Conservation (phyloP, 192 early-diverging fungal species). For the Phlyctochytrium planicorne region DNA sequence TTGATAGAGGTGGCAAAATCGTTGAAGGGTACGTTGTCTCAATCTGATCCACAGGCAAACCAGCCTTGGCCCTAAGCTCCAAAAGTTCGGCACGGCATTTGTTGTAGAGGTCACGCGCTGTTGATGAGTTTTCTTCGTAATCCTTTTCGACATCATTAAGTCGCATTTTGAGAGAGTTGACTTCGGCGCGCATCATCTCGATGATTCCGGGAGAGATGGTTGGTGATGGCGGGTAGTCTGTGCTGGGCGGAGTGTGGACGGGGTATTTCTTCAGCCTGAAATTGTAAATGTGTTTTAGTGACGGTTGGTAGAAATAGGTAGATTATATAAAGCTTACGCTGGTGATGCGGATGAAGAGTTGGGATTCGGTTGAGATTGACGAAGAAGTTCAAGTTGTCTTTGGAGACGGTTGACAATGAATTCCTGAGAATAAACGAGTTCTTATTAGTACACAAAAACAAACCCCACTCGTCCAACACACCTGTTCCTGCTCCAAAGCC, state of each 20-base stretch:
- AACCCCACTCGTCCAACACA: constrained; percentile 65
- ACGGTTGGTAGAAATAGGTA: neutral
- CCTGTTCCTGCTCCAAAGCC: constrained; percentile 79
- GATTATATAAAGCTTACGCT: constrained; percentile 9
- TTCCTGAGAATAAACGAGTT: constrained; percentile 60
- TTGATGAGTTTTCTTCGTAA: constrained; percentile 22
- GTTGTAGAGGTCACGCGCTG: constrained; percentile 26
- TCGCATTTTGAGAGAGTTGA: constrained; percentile 31
- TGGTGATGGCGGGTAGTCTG: constrained; percentile 27
- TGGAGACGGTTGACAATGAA: constrained; percentile 87
- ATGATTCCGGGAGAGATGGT: constrained; percentile 25
- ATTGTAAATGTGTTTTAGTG: constrained; percentile 9
- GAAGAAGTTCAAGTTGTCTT: constrained; percentile 69
- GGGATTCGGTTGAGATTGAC: constrained; percentile 15
- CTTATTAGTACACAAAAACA: constrained; percentile 4
- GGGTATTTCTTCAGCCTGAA: constrained; percentile 30
- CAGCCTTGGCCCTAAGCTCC: constrained; percentile 13
- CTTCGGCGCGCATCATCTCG: constrained; percentile 45
- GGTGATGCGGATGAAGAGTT: constrained; percentile 1
- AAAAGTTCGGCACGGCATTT: constrained; percentile 31
- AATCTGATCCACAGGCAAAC: constrained; percentile 28
- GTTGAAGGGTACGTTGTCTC: constrained; percentile 28
- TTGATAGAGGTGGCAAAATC: constrained; percentile 4
- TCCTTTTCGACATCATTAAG: constrained; percentile 30
- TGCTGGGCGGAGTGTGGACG: constrained; percentile 25